Conservation (phyloP, 345 rosid species). For the Dovyalis caffra region DNA sequence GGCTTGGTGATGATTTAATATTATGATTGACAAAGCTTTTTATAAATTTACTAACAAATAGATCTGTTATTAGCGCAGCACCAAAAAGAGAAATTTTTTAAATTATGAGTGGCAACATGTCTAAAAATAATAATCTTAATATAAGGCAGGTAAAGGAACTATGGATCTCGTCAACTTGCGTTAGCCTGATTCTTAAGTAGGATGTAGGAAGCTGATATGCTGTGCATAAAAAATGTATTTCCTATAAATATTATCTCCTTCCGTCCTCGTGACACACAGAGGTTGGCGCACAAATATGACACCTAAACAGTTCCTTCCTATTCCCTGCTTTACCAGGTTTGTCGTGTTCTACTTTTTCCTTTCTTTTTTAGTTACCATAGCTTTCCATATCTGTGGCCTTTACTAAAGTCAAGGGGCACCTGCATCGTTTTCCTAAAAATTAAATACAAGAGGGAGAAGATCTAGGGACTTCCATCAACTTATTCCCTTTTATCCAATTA, state of each 20-base stretch:
- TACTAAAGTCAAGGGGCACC: slow-evolving; percentile 45
- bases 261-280: slow-evolving; percentile 28
- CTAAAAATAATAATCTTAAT: background rate
- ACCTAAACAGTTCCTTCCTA: slow-evolving; percentile 38
- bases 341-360: slow-evolving; percentile 27
- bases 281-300: slow-evolving; percentile 27
- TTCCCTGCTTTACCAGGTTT: slow-evolving; percentile 37
- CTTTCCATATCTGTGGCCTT: slow-evolving; percentile 30
- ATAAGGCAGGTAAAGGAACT: background rate
- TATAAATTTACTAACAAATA: too few relatives aligned
- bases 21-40: too few relatives aligned
- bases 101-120: background rate
- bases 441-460: slow-evolving; percentile 27
- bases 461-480: slow-evolving; percentile 32
- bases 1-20: too few relatives aligned
- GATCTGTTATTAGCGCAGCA: too few relatives aligned
- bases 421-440: slow-evolving; percentile 30
- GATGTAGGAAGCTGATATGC: background rate
- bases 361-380: slow-evolving; percentile 1
- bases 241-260: slow-evolving; percentile 30
- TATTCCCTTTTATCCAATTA: slow-evolving; percentile 27
- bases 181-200: background rate
- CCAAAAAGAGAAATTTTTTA: background rate
- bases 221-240: slow-evolving; percentile 7
- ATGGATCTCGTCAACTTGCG: background rate